These are phyloP conservation scores for Exophiala sideris DNA, from an alignment of 2,329 filamentous ascomycete species.

Conservation along the genomic window DNA sequence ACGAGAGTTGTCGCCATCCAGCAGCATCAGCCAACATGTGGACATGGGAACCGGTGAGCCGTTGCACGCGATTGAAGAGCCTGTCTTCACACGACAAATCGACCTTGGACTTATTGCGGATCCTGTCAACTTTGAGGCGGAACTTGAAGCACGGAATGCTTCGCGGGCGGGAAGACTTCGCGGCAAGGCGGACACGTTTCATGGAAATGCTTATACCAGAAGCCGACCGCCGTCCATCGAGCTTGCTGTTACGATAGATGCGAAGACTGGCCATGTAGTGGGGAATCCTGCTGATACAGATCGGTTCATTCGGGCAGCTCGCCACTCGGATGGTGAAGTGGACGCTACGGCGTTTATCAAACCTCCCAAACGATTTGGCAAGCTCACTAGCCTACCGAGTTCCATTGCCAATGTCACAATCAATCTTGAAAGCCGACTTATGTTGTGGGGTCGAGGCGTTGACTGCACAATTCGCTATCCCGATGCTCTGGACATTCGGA, in stretches of 20 bases:
- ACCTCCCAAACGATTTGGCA: slow-evolving; percentile 53
- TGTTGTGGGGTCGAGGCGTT: slow-evolving; percentile 72
- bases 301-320: slow-evolving; percentile 20
- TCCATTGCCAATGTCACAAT: slow-evolving; percentile 65
- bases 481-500: slow-evolving; percentile 61
- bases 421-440: slow-evolving; percentile 62
- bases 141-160: slow-evolving; percentile 23
- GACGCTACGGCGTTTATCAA: slow-evolving; percentile 31
- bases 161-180: slow-evolving; percentile 23
- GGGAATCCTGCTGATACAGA: slow-evolving; percentile 25
- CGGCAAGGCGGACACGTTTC: slow-evolving; percentile 23
- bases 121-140: slow-evolving; percentile 21
- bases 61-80: slow-evolving; percentile 28
- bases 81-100: slow-evolving; percentile 36
- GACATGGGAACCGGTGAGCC: slow-evolving; percentile 23
- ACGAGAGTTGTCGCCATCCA: slow-evolving; percentile 30
- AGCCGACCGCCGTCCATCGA: slow-evolving; percentile 27
- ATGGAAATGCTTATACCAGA: slow-evolving; percentile 11
- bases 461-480: slow-evolving; percentile 67
- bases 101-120: slow-evolving; percentile 34
- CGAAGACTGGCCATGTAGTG: slow-evolving; percentile 37
- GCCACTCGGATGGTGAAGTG: slow-evolving; percentile 8
- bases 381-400: slow-evolving; percentile 61
- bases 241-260: slow-evolving; percentile 42
- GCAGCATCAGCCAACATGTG: slow-evolving; percentile 10